Evolutionary conservation across 2,329 filamentous ascomycete genomes (phyloP).

Genomic region (Tolypocladium inflatum): DNA sequence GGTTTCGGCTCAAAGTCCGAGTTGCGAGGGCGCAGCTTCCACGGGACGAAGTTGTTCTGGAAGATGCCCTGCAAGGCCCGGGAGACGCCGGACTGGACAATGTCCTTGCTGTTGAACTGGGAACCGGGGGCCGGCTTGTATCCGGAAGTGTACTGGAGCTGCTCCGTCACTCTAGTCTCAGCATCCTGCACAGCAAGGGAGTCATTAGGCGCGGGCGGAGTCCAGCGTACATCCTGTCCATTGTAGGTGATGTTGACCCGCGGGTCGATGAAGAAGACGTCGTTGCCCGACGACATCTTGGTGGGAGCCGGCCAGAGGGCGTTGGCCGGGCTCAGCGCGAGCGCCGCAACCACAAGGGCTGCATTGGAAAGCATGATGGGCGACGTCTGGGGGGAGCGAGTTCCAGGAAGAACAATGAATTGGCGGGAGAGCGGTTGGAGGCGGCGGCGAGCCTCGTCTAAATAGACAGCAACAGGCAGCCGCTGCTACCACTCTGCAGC

Average conservation of each 20-base stretch:
- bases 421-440: neutral
- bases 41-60: conserved; percentile 60
- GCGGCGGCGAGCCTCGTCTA: neutral
- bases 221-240: conserved; percentile 21
- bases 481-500: neutral
- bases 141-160: conserved; percentile 11
- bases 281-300: conserved; percentile 39
- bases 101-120: conserved; percentile 37
- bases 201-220: neutral
- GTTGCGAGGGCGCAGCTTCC: conserved; percentile 62
- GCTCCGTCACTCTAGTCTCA: conserved; percentile 19
- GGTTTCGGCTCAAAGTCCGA: conserved; percentile 54
- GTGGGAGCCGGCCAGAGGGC: conserved; percentile 51
- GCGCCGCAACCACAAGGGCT: conserved; percentile 25
- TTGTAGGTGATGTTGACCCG: conserved; percentile 48
- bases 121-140: conserved; percentile 29
- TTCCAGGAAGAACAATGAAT: neutral
- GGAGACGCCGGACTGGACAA: conserved; percentile 47
- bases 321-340: conserved; percentile 30
- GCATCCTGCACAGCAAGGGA: conserved; percentile 2
- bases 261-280: conserved; percentile 42
- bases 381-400: neutral
- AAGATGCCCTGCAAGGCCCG: conserved; percentile 57
- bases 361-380: neutral
- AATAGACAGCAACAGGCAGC: neutral